Base-by-base conservation (phyloP, 2,329 filamentous ascomycete genomes). In the Monosporascus sp. region DNA sequence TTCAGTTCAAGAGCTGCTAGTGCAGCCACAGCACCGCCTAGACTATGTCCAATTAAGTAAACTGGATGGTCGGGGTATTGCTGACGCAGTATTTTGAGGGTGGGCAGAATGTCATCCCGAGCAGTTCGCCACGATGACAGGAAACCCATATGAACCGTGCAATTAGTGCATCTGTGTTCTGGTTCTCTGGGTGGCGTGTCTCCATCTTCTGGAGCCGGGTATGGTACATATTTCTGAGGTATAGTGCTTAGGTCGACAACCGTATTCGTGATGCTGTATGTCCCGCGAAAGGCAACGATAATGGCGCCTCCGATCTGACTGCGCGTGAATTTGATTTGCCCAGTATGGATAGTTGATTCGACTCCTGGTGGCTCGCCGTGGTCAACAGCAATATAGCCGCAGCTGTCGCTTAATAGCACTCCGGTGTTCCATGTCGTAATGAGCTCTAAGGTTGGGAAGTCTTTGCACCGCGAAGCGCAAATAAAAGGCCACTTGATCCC, bases 61-160 rank as follows among this genome's bases (percentile, higher is more conserved):
- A 97, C 73, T 41, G 84, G 74, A 63, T 95, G 93, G 24, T 81
- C 74, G 0, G 89, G 89, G 64, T 93, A 81, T 43, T 80, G 72
- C 17, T 75, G 68, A 24, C 80, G 75, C 5, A 89, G 74, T 5
- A 74, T 71, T 51, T 82, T 74, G 4, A 99, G 73, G 28, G 85
- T 75, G 0, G 87, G 81, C 17, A 96, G 69, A 28, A 99, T 82
- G 2, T 80, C 73, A 31, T 79, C 73, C 48, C 90, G 82, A 0
- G 92, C 89, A 64, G 86, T 84, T 49, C 80, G 75, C 93, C 94
- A 99, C 0, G 91, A 92, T 17, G 81, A 78, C 66, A 94, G 82
- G 71, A 99, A 99, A 18, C 94, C 94, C 55, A 84, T 85, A 68
- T 99, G 94, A 1, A 97, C 93, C 5, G 89, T 96, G 70, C 94